A percentile compares a stretch with the other conserved stretches of the same genome.
phyloP scores from a whole-genome alignment of 1,284 basidiomycete genomes.

The Stygiomarasmius scandens region DNA sequence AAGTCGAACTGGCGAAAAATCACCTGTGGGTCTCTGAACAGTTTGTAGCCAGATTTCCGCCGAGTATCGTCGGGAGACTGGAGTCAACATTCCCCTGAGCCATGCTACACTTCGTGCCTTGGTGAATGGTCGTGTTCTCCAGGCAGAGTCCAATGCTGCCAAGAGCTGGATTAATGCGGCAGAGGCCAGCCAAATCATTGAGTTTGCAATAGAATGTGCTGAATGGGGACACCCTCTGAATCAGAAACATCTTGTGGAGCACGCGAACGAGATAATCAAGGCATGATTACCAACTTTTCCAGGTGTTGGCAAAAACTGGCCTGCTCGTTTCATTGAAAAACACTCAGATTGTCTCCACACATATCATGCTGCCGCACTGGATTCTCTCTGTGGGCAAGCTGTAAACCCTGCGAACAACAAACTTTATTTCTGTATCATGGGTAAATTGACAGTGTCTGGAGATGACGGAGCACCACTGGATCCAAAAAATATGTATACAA shows the following conservation, averaged over 20 bases:
- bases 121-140: too few relatives aligned
- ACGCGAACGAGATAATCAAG: constrained; percentile 31
- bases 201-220: constrained; percentile 26
- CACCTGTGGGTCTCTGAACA: too few relatives aligned
- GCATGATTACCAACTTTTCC: constrained; percentile 31
- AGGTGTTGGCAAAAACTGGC: constrained; percentile 41
- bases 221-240: constrained; percentile 33
- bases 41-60: too few relatives aligned
- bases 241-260: constrained; percentile 31
- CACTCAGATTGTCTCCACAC: constrained; percentile 30
- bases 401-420: constrained; percentile 37
- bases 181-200: constrained; percentile 29
- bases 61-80: too few relatives aligned
- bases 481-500: too few relatives aligned
- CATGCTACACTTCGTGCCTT: too few relatives aligned
- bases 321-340: constrained; percentile 33
- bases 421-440: constrained; percentile 34
- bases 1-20: too few relatives aligned
- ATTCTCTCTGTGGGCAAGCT: constrained; percentile 31
- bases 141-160: too few relatives aligned
- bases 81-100: too few relatives aligned
- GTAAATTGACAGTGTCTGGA: too few relatives aligned
- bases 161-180: constrained; percentile 27
- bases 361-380: constrained; percentile 31
- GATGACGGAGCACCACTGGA: too few relatives aligned